Conservation (phyloP, 345 rosid species). For the Brassica incana region DNA sequence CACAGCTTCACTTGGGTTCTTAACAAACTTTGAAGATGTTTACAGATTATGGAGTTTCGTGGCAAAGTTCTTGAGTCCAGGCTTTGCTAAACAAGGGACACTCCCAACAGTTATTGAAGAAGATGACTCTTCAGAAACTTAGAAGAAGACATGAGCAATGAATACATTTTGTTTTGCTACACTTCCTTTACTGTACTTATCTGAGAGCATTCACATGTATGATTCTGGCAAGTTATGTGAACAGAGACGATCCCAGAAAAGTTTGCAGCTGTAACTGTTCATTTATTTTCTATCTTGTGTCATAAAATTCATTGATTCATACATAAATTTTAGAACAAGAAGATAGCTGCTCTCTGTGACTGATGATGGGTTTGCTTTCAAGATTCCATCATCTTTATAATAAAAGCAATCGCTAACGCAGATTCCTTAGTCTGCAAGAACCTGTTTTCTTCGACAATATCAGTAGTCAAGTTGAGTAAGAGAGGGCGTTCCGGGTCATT, state of each 20-base stretch:
- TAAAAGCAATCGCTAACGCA: constrained; percentile 77
- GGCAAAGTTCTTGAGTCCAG: constrained; percentile 83
- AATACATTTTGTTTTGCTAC: constrained; percentile 11
- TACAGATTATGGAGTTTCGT: constrained; percentile 87
- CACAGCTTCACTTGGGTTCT: constrained; percentile 92
- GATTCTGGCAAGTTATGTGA: constrained; percentile 30
- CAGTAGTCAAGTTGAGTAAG: constrained; percentile 68
- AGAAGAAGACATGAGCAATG: constrained; percentile 17
- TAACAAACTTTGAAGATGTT: constrained; percentile 96
- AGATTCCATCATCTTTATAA: constrained; percentile 64
- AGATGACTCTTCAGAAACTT: constrained; percentile 48
- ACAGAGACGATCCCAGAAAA: constrained; percentile 26
- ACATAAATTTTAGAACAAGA: constrained; percentile 9
- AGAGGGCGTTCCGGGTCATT: constrained; percentile 65
- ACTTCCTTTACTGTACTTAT: constrained; percentile 29
- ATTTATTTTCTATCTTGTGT: constrained; percentile 20
- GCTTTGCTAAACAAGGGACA: constrained; percentile 63
- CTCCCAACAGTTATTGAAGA: constrained; percentile 82
- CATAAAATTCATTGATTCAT: constrained; percentile 35
- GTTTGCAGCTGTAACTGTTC: constrained; percentile 24
- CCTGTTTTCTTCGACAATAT: constrained; percentile 86
- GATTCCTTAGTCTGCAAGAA: constrained; percentile 72
- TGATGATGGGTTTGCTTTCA: constrained; percentile 8
- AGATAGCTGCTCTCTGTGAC: background rate
- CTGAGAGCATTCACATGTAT: constrained; percentile 31